Conservation (phyloP, 225 moss, liverwort and hornwort species). For the Marchantia paleacea region DNA sequence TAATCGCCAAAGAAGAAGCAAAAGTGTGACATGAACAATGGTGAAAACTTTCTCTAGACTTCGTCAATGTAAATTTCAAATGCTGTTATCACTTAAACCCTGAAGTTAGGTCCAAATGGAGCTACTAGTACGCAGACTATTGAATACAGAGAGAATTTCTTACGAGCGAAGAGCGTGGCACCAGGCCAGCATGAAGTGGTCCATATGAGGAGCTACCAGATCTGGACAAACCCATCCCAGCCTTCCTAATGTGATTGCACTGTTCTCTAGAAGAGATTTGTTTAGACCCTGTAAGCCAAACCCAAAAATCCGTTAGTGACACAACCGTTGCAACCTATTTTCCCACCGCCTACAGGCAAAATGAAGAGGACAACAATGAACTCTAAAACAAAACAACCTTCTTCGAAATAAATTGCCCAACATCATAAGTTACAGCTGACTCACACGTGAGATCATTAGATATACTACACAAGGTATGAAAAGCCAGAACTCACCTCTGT, state of each 20-base stretch:
- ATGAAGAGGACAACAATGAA: not conserved
- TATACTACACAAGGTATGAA: not conserved
- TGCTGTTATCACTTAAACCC: too few species aligned
- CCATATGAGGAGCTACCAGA: conserved; percentile 98
- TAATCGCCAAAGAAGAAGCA: too few species aligned
- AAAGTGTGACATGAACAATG: too few species aligned
- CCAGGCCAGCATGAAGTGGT: conserved; percentile 99
- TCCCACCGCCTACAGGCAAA: not conserved
- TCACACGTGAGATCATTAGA: too few species aligned
- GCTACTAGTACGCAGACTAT: too few species aligned
- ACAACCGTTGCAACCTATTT: not conserved
- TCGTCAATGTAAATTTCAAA: too few species aligned
- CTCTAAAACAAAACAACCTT: not conserved
- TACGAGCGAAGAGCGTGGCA: conserved; percentile 96
- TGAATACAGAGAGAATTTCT: conserved; percentile 21
- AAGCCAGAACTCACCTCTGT: conserved; percentile 57
- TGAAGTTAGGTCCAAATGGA: too few species aligned
- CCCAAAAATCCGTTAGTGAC: conserved; percentile 29
- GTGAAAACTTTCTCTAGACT: too few species aligned
- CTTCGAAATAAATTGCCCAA: not conserved
- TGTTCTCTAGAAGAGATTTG: conserved; percentile 98
- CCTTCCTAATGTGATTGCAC: conserved; percentile 97
- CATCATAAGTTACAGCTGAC: not conserved
- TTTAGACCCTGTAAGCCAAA: conserved; percentile 78
- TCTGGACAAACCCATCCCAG: conserved; percentile 99